Evolutionary conservation across 2,329 filamentous ascomycete species (phyloP).

Genomic region (Lasiodiplodia citricola): DNA sequence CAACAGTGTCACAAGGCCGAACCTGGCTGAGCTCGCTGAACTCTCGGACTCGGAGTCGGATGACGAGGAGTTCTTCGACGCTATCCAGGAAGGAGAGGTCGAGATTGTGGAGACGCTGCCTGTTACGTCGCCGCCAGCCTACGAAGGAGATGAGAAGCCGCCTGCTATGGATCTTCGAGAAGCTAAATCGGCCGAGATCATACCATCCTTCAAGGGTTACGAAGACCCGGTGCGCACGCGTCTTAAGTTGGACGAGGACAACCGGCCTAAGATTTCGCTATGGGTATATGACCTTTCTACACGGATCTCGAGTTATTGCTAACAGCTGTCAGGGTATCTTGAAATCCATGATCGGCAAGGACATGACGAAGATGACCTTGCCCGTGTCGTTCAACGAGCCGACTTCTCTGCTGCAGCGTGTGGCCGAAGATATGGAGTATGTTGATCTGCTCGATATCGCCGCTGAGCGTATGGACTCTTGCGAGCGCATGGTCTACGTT

Average conservation of each 20-base stretch:
- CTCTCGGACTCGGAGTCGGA: slow-evolving; percentile 75
- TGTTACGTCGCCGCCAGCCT: slow-evolving; percentile 38
- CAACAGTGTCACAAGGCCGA: slow-evolving; percentile 58
- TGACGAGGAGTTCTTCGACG: slow-evolving; percentile 96
- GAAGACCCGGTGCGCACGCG: slow-evolving; percentile 82
- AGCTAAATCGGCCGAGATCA: slow-evolving; percentile 67
- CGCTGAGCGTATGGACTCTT: slow-evolving; percentile 81
- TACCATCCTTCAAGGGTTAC: slow-evolving; percentile 83
- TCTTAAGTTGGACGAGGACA: slow-evolving; percentile 88
- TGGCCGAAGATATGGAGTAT: slow-evolving; percentile 98
- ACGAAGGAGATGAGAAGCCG: slow-evolving; percentile 43
- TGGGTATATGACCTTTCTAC: slow-evolving; percentile 69
- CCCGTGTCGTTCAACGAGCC: slow-evolving; percentile 99
- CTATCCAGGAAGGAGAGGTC: slow-evolving; percentile 90
- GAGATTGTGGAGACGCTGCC: slow-evolving; percentile 74
- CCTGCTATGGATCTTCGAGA: slow-evolving; percentile 52
- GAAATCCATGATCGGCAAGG: slow-evolving; percentile 99
- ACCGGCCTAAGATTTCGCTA: slow-evolving; percentile 90
- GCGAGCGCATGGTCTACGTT: slow-evolving; percentile 92
- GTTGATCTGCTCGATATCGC: slow-evolving; percentile 89
- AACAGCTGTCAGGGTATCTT: slow-evolving; percentile 73
- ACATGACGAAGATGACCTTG: slow-evolving; percentile 99
- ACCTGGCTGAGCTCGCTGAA: slow-evolving; percentile 69
- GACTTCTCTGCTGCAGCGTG: slow-evolving; percentile 91
- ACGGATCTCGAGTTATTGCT: slow-evolving; percentile 30